A percentile compares a stretch with the other conserved stretches of the same genome.
phyloP scores from a whole-genome alignment of 495 filamentous ascomycete species.

The Friedmanniomyces simplex region DNA sequence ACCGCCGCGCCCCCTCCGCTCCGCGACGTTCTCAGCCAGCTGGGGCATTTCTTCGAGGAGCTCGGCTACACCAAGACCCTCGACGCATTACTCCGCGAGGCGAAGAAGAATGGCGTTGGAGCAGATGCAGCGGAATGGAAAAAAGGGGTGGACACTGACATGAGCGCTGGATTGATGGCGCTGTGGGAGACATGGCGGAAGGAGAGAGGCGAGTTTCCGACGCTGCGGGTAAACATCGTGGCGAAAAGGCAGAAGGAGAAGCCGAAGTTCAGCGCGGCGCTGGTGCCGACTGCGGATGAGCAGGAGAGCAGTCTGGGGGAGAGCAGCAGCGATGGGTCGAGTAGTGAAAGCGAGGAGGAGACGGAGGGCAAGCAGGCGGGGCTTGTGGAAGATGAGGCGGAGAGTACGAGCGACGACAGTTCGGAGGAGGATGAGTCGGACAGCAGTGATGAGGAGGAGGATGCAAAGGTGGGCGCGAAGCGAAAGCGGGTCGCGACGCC shows the following conservation, averaged over 20 bases:
- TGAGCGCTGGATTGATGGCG: background rate
- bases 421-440: slow-evolving; percentile 1
- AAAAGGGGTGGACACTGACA: background rate
- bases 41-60: slow-evolving; percentile 9
- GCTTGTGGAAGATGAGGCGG: slow-evolving; percentile 5
- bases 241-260: background rate
- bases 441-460: slow-evolving; percentile 3
- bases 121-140: background rate
- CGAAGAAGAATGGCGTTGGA: background rate
- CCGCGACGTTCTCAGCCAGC: slow-evolving; percentile 8
- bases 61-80: slow-evolving; percentile 7
- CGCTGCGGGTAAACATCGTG: background rate
- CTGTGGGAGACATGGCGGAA: slow-evolving; percentile 8
- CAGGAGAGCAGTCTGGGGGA: background rate
- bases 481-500: slow-evolving; percentile 15
- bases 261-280: background rate
- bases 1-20: background rate
- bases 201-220: background rate
- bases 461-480: slow-evolving; percentile 8
- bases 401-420: slow-evolving; percentile 2
- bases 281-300: background rate
- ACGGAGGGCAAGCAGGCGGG: slow-evolving; percentile 2
- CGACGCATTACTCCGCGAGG: slow-evolving; percentile 3
- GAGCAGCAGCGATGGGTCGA: background rate
- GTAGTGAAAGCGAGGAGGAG: background rate